Evolutionary conservation across 2,329 filamentous ascomycete genomes (phyloP).

Genomic region (Paraphoma chrysanthemicola): DNA sequence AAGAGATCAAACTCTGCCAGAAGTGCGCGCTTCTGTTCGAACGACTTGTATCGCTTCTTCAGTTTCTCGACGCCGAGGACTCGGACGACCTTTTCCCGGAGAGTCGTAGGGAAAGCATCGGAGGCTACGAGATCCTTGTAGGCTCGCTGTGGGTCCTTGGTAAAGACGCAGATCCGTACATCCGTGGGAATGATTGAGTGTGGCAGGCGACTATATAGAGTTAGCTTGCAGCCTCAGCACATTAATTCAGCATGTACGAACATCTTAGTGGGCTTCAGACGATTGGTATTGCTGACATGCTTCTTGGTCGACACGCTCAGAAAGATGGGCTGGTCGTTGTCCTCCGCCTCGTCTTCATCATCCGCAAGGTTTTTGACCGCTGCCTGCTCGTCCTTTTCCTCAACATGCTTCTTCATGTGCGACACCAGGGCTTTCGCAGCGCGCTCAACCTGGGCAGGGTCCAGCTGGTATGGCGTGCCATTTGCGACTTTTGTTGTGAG

Average conservation of each 20-base stretch:
- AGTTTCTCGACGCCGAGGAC: slow-evolving; percentile 86
- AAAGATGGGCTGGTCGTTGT: slow-evolving; percentile 64
- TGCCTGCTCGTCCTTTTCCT: slow-evolving; percentile 55
- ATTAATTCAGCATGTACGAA: slow-evolving; percentile 18
- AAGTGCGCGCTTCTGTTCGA: slow-evolving; percentile 80
- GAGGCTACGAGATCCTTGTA: slow-evolving; percentile 89
- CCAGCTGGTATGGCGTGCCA: slow-evolving; percentile 52
- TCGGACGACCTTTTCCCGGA: slow-evolving; percentile 57
- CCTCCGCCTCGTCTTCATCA: slow-evolving; percentile 52
- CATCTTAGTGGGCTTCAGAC: slow-evolving; percentile 85
- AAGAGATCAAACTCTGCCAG: slow-evolving; percentile 90
- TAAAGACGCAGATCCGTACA: slow-evolving; percentile 83
- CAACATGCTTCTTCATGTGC: slow-evolving; percentile 61
- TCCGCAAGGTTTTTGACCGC: slow-evolving; percentile 62
- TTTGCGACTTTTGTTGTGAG: slow-evolving; percentile 46
- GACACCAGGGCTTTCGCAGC: slow-evolving; percentile 66
- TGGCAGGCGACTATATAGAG: slow-evolving; percentile 62
- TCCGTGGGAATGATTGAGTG: slow-evolving; percentile 73
- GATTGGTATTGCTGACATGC: slow-evolving; percentile 74
- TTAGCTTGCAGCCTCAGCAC: slow-evolving; percentile 14
- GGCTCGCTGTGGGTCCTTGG: slow-evolving; percentile 78
- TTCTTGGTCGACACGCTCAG: slow-evolving; percentile 70
- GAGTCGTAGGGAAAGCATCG: slow-evolving; percentile 61
- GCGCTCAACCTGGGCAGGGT: slow-evolving; percentile 61
- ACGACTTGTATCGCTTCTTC: slow-evolving; percentile 87